Base-by-base conservation (phyloP, 345 rosid genomes). In the Leavenworthia alabamica region DNA sequence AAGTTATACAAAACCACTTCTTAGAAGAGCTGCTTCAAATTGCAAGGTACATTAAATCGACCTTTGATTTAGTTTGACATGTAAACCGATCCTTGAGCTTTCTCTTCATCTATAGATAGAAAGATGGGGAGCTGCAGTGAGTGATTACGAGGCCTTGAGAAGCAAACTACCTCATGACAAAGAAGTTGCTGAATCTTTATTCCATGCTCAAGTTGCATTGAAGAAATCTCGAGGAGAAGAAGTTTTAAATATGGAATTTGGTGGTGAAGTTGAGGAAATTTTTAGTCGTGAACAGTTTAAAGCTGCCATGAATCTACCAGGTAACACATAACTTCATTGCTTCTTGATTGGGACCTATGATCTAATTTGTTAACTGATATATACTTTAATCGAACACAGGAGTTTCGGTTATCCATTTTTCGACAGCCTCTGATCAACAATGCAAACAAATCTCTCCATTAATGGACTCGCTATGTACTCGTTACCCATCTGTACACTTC, bases 211-310 rank as follows among this genome's bases (percentile, higher is more conserved):
- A 82, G 92, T 93, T 35, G 85, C 97, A 11, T 70, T 93, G 76
- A 93, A 85, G 80, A 93, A 89, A 75, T 93, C 94, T 50, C 91
- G 87, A 0, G 99, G 99, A 43, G 99, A 89, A 74, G 97, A 89
- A 65, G 97, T 93, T 40, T 58, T 78, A 56, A 93, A 93, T 73
- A 75, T 90, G 96, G 86, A 86, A 77, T 93, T 93, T 70, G 99
- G 98, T 15, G 97, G 98, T n/a, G 97, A 87, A 71, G 99, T 93
- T 36, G 99, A 87, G 73, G 78, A 81, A 72, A 76, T 84, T 17
- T 65, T 67, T 10, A 80, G 82, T 8, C 75, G 83, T 46, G 97
- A 89, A 64, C 94, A 82, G 80, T 87, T 87, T 73, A 80, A 68
- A 74, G 86, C 94, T 41, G 90, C 95, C 51, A 62, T 89, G 62